phyloP scores from a whole-genome alignment of 2,329 filamentous ascomycete species.

The Pleomassaria siparia region DNA sequence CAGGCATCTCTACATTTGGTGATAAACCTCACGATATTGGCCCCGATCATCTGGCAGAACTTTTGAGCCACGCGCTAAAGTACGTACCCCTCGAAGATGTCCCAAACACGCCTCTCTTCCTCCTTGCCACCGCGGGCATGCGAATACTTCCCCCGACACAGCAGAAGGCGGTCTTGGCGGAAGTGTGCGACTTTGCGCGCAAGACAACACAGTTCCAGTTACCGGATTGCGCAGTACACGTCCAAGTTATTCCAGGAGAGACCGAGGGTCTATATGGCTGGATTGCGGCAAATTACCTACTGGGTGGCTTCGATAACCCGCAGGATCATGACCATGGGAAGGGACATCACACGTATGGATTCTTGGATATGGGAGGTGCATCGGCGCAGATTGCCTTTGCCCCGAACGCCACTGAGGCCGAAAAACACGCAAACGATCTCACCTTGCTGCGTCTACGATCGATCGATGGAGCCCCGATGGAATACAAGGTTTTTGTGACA shows the following conservation, averaged over 20 bases:
- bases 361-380: conserved; percentile 96
- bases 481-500: conserved; percentile 90
- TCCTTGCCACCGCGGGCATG: conserved; percentile 96
- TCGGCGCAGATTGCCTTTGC: conserved; percentile 98
- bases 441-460: conserved; percentile 84
- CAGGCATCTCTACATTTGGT: conserved; percentile 83
- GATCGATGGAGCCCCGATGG: conserved; percentile 72
- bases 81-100: conserved; percentile 76
- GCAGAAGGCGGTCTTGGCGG: conserved; percentile 69
- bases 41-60: conserved; percentile 73
- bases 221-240: conserved; percentile 84
- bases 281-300: conserved; percentile 94
- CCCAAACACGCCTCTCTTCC: conserved; percentile 83
- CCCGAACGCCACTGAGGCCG: conserved; percentile 85
- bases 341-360: conserved; percentile 91
- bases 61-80: conserved; percentile 79
- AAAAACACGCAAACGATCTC: conserved; percentile 85
- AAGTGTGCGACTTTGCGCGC: conserved; percentile 81
- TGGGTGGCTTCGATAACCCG: conserved; percentile 84
- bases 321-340: conserved; percentile 78
- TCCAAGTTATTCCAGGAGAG: conserved; percentile 93
- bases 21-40: conserved; percentile 75
- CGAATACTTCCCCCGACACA: conserved; percentile 76
- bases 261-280: conserved; percentile 96
- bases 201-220: conserved; percentile 77